A percentile compares a stretch with the other conserved stretches of the same genome.
phyloP scores from a whole-genome alignment of 2,329 filamentous ascomycete genomes.

The Colletotrichum horii region DNA sequence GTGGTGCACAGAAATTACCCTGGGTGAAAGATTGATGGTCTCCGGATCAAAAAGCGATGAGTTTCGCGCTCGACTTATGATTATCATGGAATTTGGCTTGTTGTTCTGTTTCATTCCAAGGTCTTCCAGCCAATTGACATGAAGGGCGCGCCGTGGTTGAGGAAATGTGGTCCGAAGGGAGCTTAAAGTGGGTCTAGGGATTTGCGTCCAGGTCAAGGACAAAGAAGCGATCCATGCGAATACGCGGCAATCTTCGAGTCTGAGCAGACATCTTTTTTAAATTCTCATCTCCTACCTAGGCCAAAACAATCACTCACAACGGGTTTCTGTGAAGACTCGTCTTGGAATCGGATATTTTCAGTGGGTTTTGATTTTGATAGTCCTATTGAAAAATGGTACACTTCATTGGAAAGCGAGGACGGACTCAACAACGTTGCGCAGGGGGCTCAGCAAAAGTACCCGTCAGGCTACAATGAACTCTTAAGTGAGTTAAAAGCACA shows the following conservation, averaged over 20 bases:
- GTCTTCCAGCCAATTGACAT: neutral
- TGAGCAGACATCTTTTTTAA: neutral
- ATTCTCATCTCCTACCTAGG: fast-evolving
- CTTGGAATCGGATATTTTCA: neutral
- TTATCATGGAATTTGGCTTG: neutral
- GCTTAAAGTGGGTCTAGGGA: neutral
- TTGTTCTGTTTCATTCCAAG: neutral
- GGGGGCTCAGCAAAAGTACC: neutral
- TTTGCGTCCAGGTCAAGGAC: neutral
- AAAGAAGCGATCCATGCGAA: neutral
- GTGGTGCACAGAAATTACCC: neutral
- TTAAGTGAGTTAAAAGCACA: too few species aligned
- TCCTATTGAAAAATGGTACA: neutral
- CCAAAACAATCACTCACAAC: fast-evolving
- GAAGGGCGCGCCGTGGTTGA: neutral
- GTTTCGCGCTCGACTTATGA: neutral
- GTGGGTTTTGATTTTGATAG: fast-evolving
- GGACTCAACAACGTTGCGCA: neutral
- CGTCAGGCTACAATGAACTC: neutral
- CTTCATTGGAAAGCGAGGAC: neutral
- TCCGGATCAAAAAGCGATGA: neutral
- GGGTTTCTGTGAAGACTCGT: fast-evolving
- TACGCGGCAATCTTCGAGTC: neutral
- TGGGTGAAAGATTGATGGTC: neutral
- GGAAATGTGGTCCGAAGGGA: neutral